Conservation (phyloP, 1,139 yeast genomes). For the Williopsis jadinii region DNA sequence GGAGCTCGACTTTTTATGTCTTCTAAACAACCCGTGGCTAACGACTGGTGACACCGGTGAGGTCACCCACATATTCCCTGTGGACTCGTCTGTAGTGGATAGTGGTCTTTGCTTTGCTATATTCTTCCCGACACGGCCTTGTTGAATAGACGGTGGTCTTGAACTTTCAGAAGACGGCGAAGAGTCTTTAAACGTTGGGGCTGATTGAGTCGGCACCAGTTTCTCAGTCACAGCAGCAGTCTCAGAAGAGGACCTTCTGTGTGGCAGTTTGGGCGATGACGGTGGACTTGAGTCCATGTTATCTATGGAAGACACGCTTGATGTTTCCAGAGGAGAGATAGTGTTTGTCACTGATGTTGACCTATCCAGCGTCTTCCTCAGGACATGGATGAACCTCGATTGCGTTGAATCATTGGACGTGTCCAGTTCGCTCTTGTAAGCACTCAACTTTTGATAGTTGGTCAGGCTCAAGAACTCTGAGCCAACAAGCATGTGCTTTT, state of each 20-base stretch:
- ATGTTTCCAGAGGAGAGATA: slow-evolving; percentile 12
- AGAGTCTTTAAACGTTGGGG: slow-evolving; percentile 18
- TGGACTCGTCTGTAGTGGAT: slow-evolving; percentile 43
- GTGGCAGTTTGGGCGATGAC: slow-evolving; percentile 6
- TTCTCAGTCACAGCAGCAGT: slow-evolving; percentile 5
- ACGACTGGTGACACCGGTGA: slow-evolving; percentile 37
- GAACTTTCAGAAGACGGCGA: not conserved
- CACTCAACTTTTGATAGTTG: slow-evolving; percentile 52
- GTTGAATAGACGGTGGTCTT: not conserved
- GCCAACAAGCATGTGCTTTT: slow-evolving; percentile 52
- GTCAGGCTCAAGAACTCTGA: slow-evolving; percentile 59
- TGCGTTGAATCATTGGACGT: slow-evolving; percentile 40
- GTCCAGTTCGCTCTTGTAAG: slow-evolving; percentile 44
- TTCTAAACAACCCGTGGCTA: slow-evolving; percentile 47
- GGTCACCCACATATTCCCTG: slow-evolving; percentile 16
- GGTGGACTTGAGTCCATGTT: slow-evolving; percentile 18
- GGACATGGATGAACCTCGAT: slow-evolving; percentile 46
- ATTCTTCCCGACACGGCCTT: not conserved
- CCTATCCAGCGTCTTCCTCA: slow-evolving; percentile 41
- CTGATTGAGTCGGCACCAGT: slow-evolving; percentile 26
- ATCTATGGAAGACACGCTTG: slow-evolving; percentile 14
- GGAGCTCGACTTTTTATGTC: slow-evolving; percentile 47
- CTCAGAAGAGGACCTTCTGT: slow-evolving; percentile 20
- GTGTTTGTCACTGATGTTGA: slow-evolving; percentile 22
- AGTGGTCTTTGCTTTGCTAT: slow-evolving; percentile 35